These are phyloP conservation scores for Kwoniella bestiolae DNA, from an alignment of 768 basidiomycete species.

Conservation along the genomic window DNA sequence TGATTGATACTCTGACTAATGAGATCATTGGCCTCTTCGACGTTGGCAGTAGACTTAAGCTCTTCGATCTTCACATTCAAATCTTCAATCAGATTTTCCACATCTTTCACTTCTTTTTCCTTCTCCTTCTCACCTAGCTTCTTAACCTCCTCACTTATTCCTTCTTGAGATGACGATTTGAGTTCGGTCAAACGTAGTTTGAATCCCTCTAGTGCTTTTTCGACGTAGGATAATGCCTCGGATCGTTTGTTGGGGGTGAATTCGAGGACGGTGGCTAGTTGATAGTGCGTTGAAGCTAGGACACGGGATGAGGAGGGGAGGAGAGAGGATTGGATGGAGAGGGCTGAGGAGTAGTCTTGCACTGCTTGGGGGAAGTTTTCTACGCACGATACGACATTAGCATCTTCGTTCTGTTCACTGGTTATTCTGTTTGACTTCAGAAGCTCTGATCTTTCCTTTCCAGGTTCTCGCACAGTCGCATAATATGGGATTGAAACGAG, in stretches of 20 bases:
- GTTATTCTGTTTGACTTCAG: too few relatives aligned
- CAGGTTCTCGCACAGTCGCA: too few relatives aligned
- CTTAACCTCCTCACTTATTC: slow-evolving; percentile 26
- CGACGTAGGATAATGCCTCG: slow-evolving; percentile 79
- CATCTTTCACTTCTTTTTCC: slow-evolving; percentile 77
- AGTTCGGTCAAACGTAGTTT: slow-evolving; percentile 63
- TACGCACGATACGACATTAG: slow-evolving; percentile 52
- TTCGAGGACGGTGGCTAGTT: slow-evolving; percentile 90
- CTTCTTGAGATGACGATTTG: slow-evolving; percentile 34
- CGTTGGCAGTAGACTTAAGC: slow-evolving; percentile 69
- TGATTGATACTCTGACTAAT: slow-evolving; percentile 54
- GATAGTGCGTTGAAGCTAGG: slow-evolving; percentile 91
- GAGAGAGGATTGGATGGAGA: slow-evolving; percentile 71
- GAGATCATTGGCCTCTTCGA: slow-evolving; percentile 61
- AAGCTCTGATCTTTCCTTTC: too few relatives aligned
- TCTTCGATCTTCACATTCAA: slow-evolving; percentile 92
- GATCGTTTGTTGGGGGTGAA: slow-evolving; percentile 81
- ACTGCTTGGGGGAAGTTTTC: slow-evolving; percentile 97
- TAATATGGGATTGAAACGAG: too few relatives aligned
- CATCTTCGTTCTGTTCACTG: too few relatives aligned
- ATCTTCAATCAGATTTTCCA: slow-evolving; percentile 75
- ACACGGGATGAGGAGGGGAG: slow-evolving; percentile 88
- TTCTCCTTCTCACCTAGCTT: slow-evolving; percentile 66
- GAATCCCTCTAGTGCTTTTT: slow-evolving; percentile 78
- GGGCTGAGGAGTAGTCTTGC: slow-evolving; percentile 78